Base-by-base conservation (phyloP, 495 filamentous ascomycete genomes). In the Beverwykella pulmonaria region DNA sequence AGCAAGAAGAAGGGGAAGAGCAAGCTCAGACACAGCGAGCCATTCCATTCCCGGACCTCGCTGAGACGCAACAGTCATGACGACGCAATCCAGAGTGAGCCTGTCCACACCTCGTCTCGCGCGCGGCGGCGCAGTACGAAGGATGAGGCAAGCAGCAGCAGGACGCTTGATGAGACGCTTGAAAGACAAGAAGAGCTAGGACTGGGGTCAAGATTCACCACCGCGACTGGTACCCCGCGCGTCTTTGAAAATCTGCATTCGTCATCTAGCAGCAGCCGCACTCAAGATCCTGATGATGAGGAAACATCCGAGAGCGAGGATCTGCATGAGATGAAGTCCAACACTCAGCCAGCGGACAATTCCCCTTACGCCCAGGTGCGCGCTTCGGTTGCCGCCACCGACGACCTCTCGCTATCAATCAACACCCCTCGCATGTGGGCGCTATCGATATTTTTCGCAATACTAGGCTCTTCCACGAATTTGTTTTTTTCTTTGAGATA, bases 351-450 rank as follows among this genome's bases (percentile, higher is more conserved):
- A 1, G 25, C 50, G 8, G 72, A 72, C 41, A 59, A 72, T 50
- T 70, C 72, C 1, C 72, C 72, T 23, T 74, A 74, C 41, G 61
- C 72, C 19, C 69, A 72, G 79, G 91, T 93, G 4, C 84, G 91
- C 58, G 91, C 91, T 26, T 90, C 88, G 0, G 90, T 93, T 9
- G 80, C 87, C 8, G 84, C 90, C 4, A 86, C 82, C 15, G 91
- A 94, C 73, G 84, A 94, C 71, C 83, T 81, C 22, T 79, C 82
- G 17, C 79, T 92, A 17, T 93, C 90, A 5, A 91, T 93, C 56
- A 93, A 90, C 75, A 94, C 92, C 1, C 86, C 91, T 19, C 89
- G 91, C 36, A 96, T 94, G 91, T 94, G 91, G 92, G 74, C 82
- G 1, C 72, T 94, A 19, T 91, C 90, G 22, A 80, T 90, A 7